A percentile compares a stretch with the other conserved stretches of the same genome.
Conservation (phyloP, 2,329 filamentous ascomycete genomes). For the Cladophialophora carrionii region DNA sequence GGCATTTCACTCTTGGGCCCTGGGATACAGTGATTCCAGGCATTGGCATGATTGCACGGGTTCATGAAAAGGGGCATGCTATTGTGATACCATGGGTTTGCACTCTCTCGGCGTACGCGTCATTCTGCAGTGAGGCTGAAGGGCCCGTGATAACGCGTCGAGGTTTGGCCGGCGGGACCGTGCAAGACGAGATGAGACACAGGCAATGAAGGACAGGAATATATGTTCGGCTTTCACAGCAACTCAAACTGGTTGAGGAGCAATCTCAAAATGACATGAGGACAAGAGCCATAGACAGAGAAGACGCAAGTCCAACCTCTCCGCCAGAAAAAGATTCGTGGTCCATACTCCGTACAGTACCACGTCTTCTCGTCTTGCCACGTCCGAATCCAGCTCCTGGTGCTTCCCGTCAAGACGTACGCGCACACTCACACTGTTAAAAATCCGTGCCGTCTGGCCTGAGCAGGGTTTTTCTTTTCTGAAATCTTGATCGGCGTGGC, state of each 20-base stretch:
- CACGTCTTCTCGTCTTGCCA: not conserved
- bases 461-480: not conserved
- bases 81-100: conserved; percentile 1
- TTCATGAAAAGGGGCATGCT: not conserved
- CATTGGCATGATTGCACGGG: not conserved
- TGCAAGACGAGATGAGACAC: not conserved
- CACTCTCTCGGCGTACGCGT: not conserved
- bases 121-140: not conserved
- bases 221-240: not conserved
- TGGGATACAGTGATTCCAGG: not conserved
- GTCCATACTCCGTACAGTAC: too few species aligned
- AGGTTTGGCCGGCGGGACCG: not conserved
- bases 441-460: not conserved
- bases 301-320: not conserved
- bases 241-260: not conserved
- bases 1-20: not conserved
- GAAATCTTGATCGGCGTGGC: not conserved
- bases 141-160: not conserved
- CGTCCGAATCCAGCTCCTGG: not conserved
- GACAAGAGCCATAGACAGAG: not conserved
- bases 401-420: too few species aligned
- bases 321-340: not conserved
- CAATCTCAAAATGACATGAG: not conserved
- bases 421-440: not conserved
- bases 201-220: not conserved